These are phyloP conservation scores for Mimosa bimucronata DNA, from an alignment of 306 rosid species.

Conservation along the genomic window DNA sequence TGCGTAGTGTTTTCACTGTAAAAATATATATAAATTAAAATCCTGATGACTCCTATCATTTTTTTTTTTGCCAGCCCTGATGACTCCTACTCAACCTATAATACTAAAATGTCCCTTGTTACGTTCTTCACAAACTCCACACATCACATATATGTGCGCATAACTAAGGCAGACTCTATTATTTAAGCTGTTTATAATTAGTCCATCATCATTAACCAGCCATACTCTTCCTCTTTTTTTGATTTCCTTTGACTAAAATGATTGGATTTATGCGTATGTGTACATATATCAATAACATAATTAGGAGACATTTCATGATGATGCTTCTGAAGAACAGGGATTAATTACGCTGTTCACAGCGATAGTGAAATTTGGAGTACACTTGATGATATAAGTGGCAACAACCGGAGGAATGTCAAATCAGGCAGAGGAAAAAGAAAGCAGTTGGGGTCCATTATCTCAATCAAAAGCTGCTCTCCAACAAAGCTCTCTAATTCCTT, in stretches of 20 bases:
- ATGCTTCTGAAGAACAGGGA: not conserved
- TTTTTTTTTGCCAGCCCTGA: too few relatives aligned
- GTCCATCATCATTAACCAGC: not conserved
- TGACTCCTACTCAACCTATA: not conserved
- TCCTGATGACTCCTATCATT: not conserved
- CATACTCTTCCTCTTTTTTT: not conserved
- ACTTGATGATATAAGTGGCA: constrained; percentile 24
- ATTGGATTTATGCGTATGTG: not conserved
- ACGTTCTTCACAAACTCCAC: not conserved
- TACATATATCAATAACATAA: not conserved
- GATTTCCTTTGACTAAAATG: not conserved
- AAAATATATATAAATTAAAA: not conserved
- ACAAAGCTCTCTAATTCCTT: not conserved
- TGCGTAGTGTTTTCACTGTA: not conserved
- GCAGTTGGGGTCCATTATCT: constrained; percentile 25
- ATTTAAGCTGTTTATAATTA: not conserved
- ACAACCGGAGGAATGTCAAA: constrained; percentile 1
- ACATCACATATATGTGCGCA: not conserved
- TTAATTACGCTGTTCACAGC: not conserved
- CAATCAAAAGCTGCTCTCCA: constrained; percentile 31
- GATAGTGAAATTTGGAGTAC: not conserved
- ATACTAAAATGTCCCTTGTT: not conserved
- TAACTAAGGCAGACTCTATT: not conserved
- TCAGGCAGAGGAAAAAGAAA: constrained; percentile 3
- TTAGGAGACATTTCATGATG: not conserved